Conservation (phyloP, 768 basidiomycete genomes). For the Podaxis mareebaensis region DNA sequence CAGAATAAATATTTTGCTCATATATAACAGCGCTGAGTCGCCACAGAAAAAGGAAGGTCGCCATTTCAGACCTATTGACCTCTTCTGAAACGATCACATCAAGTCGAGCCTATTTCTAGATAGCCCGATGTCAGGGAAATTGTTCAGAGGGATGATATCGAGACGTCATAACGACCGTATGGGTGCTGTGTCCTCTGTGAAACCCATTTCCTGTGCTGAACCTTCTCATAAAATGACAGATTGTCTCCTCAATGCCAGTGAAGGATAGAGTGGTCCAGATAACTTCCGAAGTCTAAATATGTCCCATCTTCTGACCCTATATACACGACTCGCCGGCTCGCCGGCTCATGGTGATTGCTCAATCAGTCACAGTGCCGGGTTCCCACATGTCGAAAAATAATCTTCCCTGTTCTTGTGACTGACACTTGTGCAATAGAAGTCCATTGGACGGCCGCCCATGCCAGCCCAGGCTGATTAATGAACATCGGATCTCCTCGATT, state of each 20-base stretch:
- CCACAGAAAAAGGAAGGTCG: neutral
- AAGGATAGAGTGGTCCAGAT: neutral
- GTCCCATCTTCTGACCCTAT: neutral
- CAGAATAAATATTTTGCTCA: neutral
- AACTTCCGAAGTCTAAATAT: neutral
- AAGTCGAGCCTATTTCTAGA: neutral
- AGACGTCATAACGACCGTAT: conserved; percentile 2
- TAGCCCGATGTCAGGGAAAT: conserved; percentile 12
- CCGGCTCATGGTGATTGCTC: neutral
- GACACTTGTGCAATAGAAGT: neutral
- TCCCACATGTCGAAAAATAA: neutral
- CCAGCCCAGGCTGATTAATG: neutral
- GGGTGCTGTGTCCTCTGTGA: neutral
- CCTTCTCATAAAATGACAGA: neutral
- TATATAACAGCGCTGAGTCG: neutral
- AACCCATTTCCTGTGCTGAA: neutral
- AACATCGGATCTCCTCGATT: neutral
- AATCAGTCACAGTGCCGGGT: neutral
- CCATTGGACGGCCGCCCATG: neutral
- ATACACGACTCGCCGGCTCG: neutral
- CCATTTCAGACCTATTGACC: neutral
- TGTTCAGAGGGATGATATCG: neutral
- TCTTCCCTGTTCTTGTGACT: neutral
- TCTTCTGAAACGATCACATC: neutral
- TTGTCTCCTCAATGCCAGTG: neutral